Base-by-base conservation (phyloP, 2,329 filamentous ascomycete genomes). In the Didymella arachidicola region DNA sequence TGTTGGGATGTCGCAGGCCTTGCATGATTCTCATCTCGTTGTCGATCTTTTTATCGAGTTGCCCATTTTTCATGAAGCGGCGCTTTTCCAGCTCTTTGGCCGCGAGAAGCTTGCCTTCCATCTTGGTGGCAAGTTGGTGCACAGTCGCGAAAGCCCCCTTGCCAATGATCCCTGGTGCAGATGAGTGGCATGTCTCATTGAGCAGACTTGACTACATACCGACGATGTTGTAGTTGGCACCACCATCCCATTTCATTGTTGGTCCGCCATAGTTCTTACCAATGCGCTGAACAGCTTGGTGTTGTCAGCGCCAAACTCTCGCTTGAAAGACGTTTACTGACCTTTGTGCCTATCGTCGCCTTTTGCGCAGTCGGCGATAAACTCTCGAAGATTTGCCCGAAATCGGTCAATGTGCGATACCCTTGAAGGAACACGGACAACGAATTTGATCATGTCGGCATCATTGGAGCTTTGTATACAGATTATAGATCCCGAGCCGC, bases 1-100 rank as follows among this genome's bases (percentile, higher is more conserved):
- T 93, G 69, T 98, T 94, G 2, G 87, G 86, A 80, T 99, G 95
- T 53, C 88, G 82, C 50, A 98, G 85, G 53, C 83, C 85, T 70
- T 89, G 87, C 92, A 99, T 98, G 68, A 99, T 98, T 65, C 87
- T 90, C 89, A 99, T 94, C 79, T 99, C 95, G 69, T 96, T 97
- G 72, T 97, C 92, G 14, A 98, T 90, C 76, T 96, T 97, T 65
- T 93, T 89, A 70, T 97, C 93, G 22, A 97, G 78, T 19, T 93
- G 83, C 2, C 93, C 93, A 68, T 97, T 95, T 79, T 96, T 97
- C 81, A 97, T 91, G 72, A 97, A 96, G 18, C 89, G 88, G 51
- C 91, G 87, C 79, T 97, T 98, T 77, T 97, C 93, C 4, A 99
- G 86, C 77, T 98, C 93, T 75, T 99, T 99, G 14, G 93, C 93